Evolutionary conservation across 2,329 filamentous ascomycete genomes (phyloP).

Genomic region (Beauveria asiatica): DNA sequence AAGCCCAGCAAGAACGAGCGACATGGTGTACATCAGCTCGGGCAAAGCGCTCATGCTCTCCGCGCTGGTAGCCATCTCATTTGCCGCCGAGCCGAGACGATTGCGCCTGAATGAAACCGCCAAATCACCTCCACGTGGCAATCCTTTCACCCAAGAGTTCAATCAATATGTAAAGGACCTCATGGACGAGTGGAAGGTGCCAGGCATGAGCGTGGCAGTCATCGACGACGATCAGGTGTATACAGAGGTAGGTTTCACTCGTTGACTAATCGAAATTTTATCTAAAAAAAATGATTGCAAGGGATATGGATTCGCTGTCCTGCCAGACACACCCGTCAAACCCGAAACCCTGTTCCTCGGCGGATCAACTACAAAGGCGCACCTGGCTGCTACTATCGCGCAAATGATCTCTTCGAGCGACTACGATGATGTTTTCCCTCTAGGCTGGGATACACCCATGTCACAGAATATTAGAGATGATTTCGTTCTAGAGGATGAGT

Average conservation of each 20-base stretch:
- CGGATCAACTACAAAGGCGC: background rate
- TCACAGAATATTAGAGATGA: constrained; percentile 39
- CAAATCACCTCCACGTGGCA: background rate
- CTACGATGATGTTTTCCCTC: background rate
- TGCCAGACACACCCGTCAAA: background rate
- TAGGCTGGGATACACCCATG: constrained; percentile 39
- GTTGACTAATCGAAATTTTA: background rate
- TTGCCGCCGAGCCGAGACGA: background rate
- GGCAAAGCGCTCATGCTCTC: background rate
- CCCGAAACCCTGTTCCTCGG: background rate
- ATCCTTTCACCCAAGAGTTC: constrained; percentile 15
- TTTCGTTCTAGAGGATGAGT: constrained; percentile 39
- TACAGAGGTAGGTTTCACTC: constrained; percentile 15
- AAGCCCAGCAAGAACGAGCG: background rate
- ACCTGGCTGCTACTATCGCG: background rate
- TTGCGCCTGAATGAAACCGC: background rate
- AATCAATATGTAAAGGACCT: constrained; percentile 11
- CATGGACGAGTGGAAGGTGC: constrained; percentile 20
- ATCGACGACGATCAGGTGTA: constrained; percentile 19
- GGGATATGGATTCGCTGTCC: background rate
- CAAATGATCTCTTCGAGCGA: background rate
- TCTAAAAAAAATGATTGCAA: background rate
- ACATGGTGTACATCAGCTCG: background rate
- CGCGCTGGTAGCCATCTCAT: background rate
- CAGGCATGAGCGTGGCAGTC: constrained; percentile 21